Evolutionary conservation across 208 protist genomes (phyloP), one percentile per base, ranked within the genome.

Genomic region (Lotmaria passim): DNA sequence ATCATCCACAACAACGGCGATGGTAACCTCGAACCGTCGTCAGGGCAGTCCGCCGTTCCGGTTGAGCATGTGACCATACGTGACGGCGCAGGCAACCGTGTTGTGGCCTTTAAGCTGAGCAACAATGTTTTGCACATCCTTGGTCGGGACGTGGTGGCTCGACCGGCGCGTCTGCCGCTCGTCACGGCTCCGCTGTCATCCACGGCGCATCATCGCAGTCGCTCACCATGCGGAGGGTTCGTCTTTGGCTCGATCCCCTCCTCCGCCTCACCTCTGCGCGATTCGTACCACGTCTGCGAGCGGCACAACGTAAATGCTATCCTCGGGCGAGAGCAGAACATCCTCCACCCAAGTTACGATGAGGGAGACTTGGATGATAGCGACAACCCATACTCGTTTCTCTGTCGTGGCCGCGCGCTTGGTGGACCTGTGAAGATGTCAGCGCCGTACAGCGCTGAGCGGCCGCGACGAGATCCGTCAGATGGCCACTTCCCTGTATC

Each of bases 41-140:
- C 51, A 31, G 50, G 38, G 15, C 31, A 14, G 39, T 4, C 51
- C 24, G 17, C 31, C 30, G 19, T 59, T 8, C 12, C 69, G 17
- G 69, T 78, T n/a, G 79, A 75, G 46, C 59, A 65, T 6, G 46
- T 79, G 43, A 58, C 57, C 19, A 31, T 65, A 38, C 60, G 69
- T 17, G 69, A 75, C 30, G 52, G 14, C 15, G 43, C 31, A 0
- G 69, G 60, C 6, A 26, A 44, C 15, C 51, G 69, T 15, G 69
- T 47, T 10, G 17, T 63, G 39, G 39, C 69, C 12, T 31, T 55
- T 10, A 75, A 75, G 34, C 19, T 62, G 23, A 41, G 59, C 21
- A 47, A 26, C 33, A 46, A 6, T 28, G 41, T 47, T 2, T 47
- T 75, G 19, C n/a, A 63, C 60, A 41, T 69, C 28, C 28, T 69